These are phyloP conservation scores for Kalaharituber pfeilii DNA, from an alignment of 2,329 filamentous ascomycete species.

Conservation along the genomic window DNA sequence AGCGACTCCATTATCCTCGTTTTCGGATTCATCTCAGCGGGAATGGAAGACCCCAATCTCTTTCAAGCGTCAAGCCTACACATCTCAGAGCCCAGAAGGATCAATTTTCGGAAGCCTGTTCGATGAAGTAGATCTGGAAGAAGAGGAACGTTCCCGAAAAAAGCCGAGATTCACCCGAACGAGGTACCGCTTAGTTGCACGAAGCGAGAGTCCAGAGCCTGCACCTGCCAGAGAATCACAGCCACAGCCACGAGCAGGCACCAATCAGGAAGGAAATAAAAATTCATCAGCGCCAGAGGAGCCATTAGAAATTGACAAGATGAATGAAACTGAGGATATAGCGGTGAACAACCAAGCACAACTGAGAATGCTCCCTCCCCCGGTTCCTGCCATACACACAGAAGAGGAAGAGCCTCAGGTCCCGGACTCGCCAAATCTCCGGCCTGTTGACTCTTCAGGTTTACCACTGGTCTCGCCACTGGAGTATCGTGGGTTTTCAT, in stretches of 20 bases:
- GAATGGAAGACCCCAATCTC: too few species aligned
- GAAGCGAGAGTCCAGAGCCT: not conserved
- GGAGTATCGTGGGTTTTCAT: slow-evolving; percentile 12
- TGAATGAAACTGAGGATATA: not conserved
- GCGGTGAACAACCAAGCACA: not conserved
- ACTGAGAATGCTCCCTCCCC: slow-evolving; percentile 8
- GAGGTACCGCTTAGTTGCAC: not conserved
- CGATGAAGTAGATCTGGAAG: not conserved
- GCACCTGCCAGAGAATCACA: not conserved
- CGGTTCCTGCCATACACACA: not conserved
- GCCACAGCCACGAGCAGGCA: not conserved
- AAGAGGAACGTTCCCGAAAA: too few species aligned
- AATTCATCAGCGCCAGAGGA: too few species aligned
- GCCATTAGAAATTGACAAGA: not conserved
- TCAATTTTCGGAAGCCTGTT: not conserved
- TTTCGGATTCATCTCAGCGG: too few species aligned
- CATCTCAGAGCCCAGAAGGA: too few species aligned
- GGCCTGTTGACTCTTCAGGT: slow-evolving; percentile 15
- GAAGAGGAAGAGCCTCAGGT: slow-evolving; percentile 1
- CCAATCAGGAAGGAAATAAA: not conserved
- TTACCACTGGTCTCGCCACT: slow-evolving; percentile 17
- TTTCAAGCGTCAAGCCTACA: too few species aligned
- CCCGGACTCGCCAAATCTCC: slow-evolving; percentile 16
- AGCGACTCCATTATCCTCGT: too few species aligned
- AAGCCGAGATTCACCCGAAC: not conserved